Base-by-base conservation (phyloP, 768 basidiomycete species). In the Austroboletus festivus region DNA sequence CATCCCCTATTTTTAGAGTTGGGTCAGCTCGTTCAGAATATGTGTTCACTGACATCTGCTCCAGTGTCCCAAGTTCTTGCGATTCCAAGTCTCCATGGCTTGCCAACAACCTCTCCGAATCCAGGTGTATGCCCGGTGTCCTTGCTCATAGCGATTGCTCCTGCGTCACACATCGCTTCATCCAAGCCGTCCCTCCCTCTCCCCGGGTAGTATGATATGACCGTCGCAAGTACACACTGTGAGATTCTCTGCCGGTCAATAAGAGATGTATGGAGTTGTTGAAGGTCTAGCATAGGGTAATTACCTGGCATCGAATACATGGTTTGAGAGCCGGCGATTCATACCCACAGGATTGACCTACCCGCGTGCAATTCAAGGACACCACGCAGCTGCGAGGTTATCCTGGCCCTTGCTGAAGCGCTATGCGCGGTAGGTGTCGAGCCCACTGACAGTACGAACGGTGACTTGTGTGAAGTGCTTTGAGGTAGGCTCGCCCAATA, bases 401-500 rank as follows among this genome's bases (percentile, higher is more conserved):
- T 60, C 38, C 70, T 62, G 18, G 73, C 73, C 56, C 75, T 78
- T 20, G 75, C 69, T 24, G 77, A 80, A 12, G 85, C 88, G 10
- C 85, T 85, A 60, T 92, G 87, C 0, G 90, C 91, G 3, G 90
- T 84, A 2, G 91, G 91, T 3, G 91, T 93, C n/a, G 89, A 86
- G 19, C 91, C 90, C 2, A 93, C 83, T 2, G 86, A 86, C 30
- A 93, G 69, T 2, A 89, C 76, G 56, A 87, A 91, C 5, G 79
- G 75, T 31, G 71, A 65, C 6, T 71, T 68, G 45, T 73, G 65
- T 34, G 62, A 48, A 5, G 49, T 42, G n/a, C 53, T 60, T 33
- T 67, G 62, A 12, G 69, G 59, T 13, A 71, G 69, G 31, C 61
- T 58, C 9, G 70, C 62, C 24, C n/a, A 83, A 67, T 42, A 78